Evolutionary conservation across 2,329 filamentous ascomycete species (phyloP).

Genomic region (Leptodontidium sp.): DNA sequence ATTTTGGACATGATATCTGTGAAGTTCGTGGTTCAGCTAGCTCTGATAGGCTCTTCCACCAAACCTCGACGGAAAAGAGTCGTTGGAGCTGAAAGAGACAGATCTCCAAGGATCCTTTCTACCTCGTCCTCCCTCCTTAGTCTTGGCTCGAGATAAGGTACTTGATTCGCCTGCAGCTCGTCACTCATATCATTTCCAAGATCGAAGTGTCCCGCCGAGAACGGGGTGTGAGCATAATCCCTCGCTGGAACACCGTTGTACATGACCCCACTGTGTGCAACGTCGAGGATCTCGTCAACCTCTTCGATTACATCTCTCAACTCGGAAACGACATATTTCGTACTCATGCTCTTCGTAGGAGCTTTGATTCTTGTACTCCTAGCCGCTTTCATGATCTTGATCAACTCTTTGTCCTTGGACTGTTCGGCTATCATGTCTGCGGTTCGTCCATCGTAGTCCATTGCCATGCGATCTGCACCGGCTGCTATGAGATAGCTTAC

Average conservation of each 20-base stretch:
- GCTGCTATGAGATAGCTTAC: constrained; percentile 24
- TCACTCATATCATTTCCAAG: neutral
- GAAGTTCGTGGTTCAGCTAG: neutral
- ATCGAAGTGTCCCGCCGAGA: neutral
- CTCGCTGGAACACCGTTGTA: neutral
- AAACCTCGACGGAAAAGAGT: neutral
- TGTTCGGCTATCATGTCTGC: constrained; percentile 28
- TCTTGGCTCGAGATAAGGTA: neutral
- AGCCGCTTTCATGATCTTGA: neutral
- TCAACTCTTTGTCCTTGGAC: constrained; percentile 1
- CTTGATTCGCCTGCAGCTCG: neutral
- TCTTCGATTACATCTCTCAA: neutral
- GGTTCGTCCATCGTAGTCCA: constrained; percentile 33
- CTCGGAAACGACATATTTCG: neutral
- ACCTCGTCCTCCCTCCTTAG: neutral
- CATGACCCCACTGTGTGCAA: neutral
- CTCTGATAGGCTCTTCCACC: neutral
- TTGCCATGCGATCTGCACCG: constrained; percentile 31
- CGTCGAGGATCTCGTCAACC: neutral
- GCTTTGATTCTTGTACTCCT: neutral
- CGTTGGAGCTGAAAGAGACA: neutral
- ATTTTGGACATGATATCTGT: too few relatives aligned
- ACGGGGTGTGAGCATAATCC: neutral
- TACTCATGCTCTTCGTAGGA: neutral
- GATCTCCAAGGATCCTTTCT: neutral